These are phyloP conservation scores for Phytophthora tubulina DNA, from an alignment of 352 stramenopile species.

Conservation along the genomic window DNA sequence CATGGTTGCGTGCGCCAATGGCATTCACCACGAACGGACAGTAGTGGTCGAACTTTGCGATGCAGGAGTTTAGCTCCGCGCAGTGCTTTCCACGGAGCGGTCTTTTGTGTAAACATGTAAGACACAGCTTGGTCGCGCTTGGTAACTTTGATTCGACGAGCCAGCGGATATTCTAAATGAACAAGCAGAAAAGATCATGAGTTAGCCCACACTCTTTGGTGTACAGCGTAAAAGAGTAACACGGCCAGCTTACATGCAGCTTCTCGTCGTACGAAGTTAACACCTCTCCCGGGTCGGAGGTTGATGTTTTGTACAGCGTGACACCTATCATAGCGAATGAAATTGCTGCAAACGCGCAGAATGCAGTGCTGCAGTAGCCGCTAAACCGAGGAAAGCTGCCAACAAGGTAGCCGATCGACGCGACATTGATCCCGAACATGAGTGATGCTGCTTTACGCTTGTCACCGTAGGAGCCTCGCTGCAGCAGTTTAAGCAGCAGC, in stretches of 20 bases:
- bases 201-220: background rate
- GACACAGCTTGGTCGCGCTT: slow-evolving; percentile 78
- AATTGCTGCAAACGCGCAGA: slow-evolving; percentile 31
- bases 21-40: slow-evolving; percentile 93
- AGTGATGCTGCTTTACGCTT: slow-evolving; percentile 79
- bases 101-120: slow-evolving; percentile 81
- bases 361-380: slow-evolving; percentile 40
- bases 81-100: slow-evolving; percentile 84
- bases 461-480: slow-evolving; percentile 73
- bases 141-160: slow-evolving; percentile 82
- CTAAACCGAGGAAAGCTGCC: slow-evolving; percentile 51
- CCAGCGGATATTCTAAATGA: slow-evolving; percentile 65
- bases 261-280: slow-evolving; percentile 78
- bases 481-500: slow-evolving; percentile 60
- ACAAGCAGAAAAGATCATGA: background rate
- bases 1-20: slow-evolving; percentile 95
- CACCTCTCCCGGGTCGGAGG: slow-evolving; percentile 66
- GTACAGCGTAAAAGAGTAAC: background rate
- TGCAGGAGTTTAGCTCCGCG: slow-evolving; percentile 79
- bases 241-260: slow-evolving; percentile 49
- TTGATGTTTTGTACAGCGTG: slow-evolving; percentile 67
- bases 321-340: slow-evolving; percentile 54
- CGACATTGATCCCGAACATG: slow-evolving; percentile 82
- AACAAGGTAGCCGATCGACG: slow-evolving; percentile 75
- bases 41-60: slow-evolving; percentile 89